phyloP scores from a whole-genome alignment of 306 rosid species.

The Coriaria nepalensis region DNA sequence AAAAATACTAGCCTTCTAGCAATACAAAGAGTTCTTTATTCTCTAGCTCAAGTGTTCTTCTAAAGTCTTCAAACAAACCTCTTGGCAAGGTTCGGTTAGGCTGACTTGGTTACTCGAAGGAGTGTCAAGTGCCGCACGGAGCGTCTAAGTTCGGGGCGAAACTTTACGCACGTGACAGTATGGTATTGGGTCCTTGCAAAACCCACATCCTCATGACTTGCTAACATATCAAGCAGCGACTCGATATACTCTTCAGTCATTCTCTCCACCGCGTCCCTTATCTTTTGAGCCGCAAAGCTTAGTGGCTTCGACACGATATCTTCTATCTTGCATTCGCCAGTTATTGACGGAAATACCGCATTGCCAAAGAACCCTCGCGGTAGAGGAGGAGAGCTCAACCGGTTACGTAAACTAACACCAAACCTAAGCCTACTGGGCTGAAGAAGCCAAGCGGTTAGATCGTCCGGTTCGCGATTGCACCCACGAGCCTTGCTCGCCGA shows the following conservation, averaged over 20 bases:
- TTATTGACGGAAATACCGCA: conserved; percentile 26
- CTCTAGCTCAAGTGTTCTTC: too few species aligned
- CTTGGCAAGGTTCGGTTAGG: too few species aligned
- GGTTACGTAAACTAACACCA: conserved; percentile 28
- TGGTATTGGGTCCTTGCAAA: conserved; percentile 17
- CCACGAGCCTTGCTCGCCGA: conserved; percentile 43
- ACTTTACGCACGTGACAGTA: too few species aligned
- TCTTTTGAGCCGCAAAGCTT: conserved; percentile 35
- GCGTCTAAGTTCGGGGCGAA: too few species aligned
- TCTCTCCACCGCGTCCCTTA: conserved; percentile 41
- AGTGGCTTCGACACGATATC: conserved; percentile 38
- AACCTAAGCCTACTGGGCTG: conserved; percentile 30
- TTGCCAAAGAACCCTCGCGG: conserved; percentile 46
- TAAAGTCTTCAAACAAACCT: too few species aligned
- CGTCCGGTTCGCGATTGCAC: conserved; percentile 8
- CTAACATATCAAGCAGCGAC: conserved; percentile 27
- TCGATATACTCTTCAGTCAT: conserved; percentile 30
- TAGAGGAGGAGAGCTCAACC: conserved; percentile 28
- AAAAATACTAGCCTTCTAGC: too few species aligned
- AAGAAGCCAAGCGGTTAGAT: too few species aligned
- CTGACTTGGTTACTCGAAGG: too few species aligned
- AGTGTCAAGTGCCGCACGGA: too few species aligned
- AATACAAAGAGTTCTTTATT: too few species aligned
- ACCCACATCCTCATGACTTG: conserved; percentile 25
- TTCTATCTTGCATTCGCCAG: conserved; percentile 27